Percentiles rank a stretch among this genome's conserved stretches.
These are phyloP conservation scores for Bacterosira constricta DNA, from an alignment of 108 stramenopile species.

Conservation along the genomic window DNA sequence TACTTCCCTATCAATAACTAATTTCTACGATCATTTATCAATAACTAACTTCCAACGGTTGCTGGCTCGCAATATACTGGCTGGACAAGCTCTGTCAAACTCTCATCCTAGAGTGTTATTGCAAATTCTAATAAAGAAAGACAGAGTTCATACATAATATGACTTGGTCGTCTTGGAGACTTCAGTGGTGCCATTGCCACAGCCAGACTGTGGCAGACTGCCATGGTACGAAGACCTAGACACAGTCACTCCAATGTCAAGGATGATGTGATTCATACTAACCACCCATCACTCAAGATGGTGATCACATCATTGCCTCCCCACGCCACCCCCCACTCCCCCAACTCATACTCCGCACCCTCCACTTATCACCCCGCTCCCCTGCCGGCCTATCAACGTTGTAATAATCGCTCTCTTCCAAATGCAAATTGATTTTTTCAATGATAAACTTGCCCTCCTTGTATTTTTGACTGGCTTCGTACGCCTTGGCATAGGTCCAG, in stretches of 20 bases:
- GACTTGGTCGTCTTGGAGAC: slow-evolving; percentile 33
- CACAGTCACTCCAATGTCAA: not conserved
- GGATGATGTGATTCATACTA: not conserved
- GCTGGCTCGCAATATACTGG: no score
- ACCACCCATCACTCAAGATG: not conserved
- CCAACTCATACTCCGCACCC: slow-evolving; percentile 75
- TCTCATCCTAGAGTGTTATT: no score
- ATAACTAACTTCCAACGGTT: no score
- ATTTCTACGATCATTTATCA: no score
- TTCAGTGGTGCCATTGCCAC: not conserved
- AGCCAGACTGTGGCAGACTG: not conserved
- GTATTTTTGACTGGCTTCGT: slow-evolving; percentile 89
- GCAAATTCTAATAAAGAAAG: no score
- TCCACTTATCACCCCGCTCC: slow-evolving; percentile 75
- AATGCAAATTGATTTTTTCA: slow-evolving; percentile 85
- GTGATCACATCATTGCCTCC: slow-evolving; percentile 3
- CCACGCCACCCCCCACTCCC: slow-evolving; percentile 56
- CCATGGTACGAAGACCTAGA: not conserved
- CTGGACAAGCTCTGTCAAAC: no score
- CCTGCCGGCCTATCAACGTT: slow-evolving; percentile 72
- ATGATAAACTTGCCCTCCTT: slow-evolving; percentile 96
- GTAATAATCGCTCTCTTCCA: slow-evolving; percentile 76
- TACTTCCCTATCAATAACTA: no score
- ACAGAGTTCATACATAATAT: slow-evolving; percentile 52
- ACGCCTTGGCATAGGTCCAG: slow-evolving; percentile 94